Evolutionary conservation across 306 rosid species (phyloP).

Genomic region (Rosa persica): DNA sequence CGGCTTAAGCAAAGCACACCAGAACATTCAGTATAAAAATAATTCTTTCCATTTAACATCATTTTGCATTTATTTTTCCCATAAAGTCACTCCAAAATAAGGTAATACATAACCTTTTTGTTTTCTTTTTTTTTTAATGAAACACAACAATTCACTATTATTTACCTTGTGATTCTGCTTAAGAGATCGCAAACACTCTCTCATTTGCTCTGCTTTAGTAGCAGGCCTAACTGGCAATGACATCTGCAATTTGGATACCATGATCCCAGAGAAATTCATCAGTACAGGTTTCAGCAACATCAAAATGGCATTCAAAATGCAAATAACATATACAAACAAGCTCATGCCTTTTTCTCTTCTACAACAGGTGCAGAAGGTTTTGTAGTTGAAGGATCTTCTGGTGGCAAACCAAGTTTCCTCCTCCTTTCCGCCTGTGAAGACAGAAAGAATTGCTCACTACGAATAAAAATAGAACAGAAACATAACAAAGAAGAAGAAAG

Average conservation of each 20-base stretch:
- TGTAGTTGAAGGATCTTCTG: slow-evolving; percentile 69
- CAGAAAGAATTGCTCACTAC: neutral
- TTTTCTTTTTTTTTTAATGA: neutral
- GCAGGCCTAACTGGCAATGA: slow-evolving; percentile 79
- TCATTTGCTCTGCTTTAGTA: slow-evolving; percentile 87
- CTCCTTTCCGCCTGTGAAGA: slow-evolving; percentile 86
- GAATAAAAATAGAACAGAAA: neutral
- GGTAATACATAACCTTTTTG: neutral
- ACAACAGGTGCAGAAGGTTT: slow-evolving; percentile 71
- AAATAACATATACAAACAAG: slow-evolving; percentile 22
- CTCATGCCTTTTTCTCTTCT: slow-evolving; percentile 80
- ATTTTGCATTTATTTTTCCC: neutral
- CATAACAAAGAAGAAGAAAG: neutral
- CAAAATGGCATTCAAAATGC: neutral
- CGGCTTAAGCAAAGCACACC: neutral
- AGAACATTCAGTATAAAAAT: neutral
- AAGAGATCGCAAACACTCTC: slow-evolving; percentile 89
- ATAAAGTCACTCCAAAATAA: neutral
- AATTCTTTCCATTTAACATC: slow-evolving; percentile 5
- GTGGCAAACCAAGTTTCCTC: slow-evolving; percentile 80
- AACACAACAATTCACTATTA: neutral
- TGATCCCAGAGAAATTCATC: slow-evolving; percentile 14
- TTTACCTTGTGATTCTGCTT: slow-evolving; percentile 94
- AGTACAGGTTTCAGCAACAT: neutral
- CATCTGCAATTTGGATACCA: slow-evolving; percentile 45